These are phyloP conservation scores for Prinsepia uniflora DNA, from an alignment of 306 rosid species.

Conservation along the genomic window DNA sequence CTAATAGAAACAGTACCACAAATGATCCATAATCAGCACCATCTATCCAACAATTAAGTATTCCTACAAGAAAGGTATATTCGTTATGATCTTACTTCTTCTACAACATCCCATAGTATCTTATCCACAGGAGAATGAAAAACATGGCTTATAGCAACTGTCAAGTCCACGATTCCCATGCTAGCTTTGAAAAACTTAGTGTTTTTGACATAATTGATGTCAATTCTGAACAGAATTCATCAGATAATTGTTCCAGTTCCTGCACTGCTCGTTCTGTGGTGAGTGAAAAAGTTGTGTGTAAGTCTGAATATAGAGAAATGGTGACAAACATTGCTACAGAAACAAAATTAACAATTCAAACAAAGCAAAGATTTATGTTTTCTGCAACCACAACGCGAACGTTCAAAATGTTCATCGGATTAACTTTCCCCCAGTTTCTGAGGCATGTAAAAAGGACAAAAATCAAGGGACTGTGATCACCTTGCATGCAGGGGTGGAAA, in stretches of 20 bases:
- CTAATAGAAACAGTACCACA: not conserved
- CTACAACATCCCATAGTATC: constrained; percentile 87
- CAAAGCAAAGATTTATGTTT: not conserved
- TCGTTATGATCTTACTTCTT: constrained; percentile 60
- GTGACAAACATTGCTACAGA: not conserved
- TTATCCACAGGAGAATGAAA: constrained; percentile 88
- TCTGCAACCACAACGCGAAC: not conserved
- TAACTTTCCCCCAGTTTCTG: not conserved
- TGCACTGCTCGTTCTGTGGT: too few relatives aligned
- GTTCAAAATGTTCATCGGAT: not conserved
- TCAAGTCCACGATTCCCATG: constrained; percentile 72
- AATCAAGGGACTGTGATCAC: constrained; percentile 25
- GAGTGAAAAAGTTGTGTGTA: too few relatives aligned
- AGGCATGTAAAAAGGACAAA: not conserved
- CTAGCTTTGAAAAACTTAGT: constrained; percentile 45
- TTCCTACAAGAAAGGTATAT: not conserved
- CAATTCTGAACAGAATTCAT: constrained; percentile 31
- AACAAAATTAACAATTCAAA: not conserved
- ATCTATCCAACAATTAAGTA: not conserved
- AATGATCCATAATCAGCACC: not conserved
- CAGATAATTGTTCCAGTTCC: too few relatives aligned
- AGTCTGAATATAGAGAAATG: not conserved
- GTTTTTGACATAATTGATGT: constrained; percentile 40
- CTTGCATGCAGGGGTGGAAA: constrained; percentile 36
- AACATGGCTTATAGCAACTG: constrained; percentile 86